phyloP scores from a whole-genome alignment of 371 early-diverging fungal species.

The Mortierella sp. region DNA sequence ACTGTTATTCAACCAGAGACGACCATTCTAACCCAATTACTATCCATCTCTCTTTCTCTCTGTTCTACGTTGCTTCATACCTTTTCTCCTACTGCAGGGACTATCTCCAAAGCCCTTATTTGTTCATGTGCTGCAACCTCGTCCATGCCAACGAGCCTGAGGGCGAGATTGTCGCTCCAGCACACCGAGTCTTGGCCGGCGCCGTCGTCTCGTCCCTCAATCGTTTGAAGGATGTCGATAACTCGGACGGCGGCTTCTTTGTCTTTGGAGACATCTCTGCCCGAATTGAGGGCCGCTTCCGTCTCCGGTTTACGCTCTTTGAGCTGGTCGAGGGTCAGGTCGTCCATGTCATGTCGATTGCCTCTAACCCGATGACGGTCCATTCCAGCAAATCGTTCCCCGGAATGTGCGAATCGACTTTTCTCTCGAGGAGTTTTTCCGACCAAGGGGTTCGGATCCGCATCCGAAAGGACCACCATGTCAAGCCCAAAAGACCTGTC shows the following conservation, averaged over 20 bases:
- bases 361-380: slow-evolving; percentile 84
- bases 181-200: slow-evolving; percentile 66
- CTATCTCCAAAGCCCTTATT: slow-evolving; percentile 84
- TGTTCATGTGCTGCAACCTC: slow-evolving; percentile 77
- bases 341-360: slow-evolving; percentile 81
- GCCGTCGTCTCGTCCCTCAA: slow-evolving; percentile 92
- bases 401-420: slow-evolving; percentile 93
- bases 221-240: slow-evolving; percentile 86
- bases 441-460: slow-evolving; percentile 96
- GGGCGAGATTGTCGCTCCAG: slow-evolving; percentile 36
- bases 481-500: slow-evolving; percentile 25
- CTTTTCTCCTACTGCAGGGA: slow-evolving; percentile 56
- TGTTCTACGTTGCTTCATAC: not conserved
- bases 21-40: not conserved
- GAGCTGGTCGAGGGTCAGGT: slow-evolving; percentile 86
- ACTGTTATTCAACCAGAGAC: not conserved
- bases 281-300: slow-evolving; percentile 89
- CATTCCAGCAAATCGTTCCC: slow-evolving; percentile 95
- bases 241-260: slow-evolving; percentile 92
- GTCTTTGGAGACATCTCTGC: slow-evolving; percentile 97
- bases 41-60: not conserved
- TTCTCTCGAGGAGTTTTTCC: slow-evolving; percentile 88
- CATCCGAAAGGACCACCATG: slow-evolving; percentile 74
- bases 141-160: slow-evolving; percentile 34
- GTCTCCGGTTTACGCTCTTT: slow-evolving; percentile 89